Percentiles rank a stretch among this genome's conserved stretches.
Evolutionary conservation across 768 basidiomycete species (phyloP).

Genomic region (Kwoniella mangroviensis): DNA sequence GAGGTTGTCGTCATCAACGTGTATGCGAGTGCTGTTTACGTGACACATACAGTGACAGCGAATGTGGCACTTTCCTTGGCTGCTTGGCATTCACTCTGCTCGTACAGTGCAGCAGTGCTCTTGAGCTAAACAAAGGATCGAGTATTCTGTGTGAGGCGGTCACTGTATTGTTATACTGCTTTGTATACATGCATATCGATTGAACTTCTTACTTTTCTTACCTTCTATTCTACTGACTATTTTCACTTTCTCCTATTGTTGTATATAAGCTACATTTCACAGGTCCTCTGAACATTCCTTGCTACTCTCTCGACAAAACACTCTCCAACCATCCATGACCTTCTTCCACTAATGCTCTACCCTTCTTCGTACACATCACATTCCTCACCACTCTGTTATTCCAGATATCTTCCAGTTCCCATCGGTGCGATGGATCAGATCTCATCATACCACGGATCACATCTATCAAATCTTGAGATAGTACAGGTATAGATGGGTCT

Average conservation of each 20-base stretch:
- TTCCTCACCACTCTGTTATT: conserved; percentile 21
- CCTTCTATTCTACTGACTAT: too few relatives aligned
- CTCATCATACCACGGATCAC: conserved; percentile 49
- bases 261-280: neutral
- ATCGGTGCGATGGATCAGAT: conserved; percentile 27
- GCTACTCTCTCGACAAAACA: conserved; percentile 6
- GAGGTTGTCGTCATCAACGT: too few relatives aligned
- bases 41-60: too few relatives aligned
- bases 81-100: too few relatives aligned
- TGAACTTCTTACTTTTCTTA: too few relatives aligned
- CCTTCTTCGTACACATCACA: conserved; percentile 16
- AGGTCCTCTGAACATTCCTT: neutral
- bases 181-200: too few relatives aligned
- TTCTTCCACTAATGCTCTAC: conserved; percentile 27
- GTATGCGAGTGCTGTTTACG: too few relatives aligned
- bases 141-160: too few relatives aligned
- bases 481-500: conserved; percentile 22
- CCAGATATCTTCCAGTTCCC: conserved; percentile 30
- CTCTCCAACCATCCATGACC: conserved; percentile 23
- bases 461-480: conserved; percentile 32
- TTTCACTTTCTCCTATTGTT: neutral
- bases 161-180: too few relatives aligned
- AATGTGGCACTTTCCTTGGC: too few relatives aligned
- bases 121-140: too few relatives aligned
- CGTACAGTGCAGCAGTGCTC: too few relatives aligned